These are phyloP conservation scores for Mycena galericulata DNA, from an alignment of 768 basidiomycete genomes.

Conservation along the genomic window DNA sequence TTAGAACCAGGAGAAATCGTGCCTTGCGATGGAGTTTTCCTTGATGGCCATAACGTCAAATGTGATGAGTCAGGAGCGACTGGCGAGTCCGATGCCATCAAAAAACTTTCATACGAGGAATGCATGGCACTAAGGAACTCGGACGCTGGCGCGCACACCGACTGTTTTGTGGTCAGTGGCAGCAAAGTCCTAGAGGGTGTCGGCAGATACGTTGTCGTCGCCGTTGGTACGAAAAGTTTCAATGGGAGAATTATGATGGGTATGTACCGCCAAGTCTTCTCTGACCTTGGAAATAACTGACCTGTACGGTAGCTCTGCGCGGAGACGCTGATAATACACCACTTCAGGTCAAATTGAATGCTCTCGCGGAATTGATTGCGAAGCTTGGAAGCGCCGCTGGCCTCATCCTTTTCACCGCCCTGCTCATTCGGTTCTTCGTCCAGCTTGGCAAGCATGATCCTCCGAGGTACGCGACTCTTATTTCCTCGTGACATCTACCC, in stretches of 20 bases:
- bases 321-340: constrained; percentile 92
- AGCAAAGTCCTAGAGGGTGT: constrained; percentile 96
- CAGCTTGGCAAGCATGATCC: constrained; percentile 77
- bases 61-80: constrained; percentile 98
- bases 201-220: constrained; percentile 91
- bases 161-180: constrained; percentile 94
- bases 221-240: constrained; percentile 93
- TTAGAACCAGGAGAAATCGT: constrained; percentile 96
- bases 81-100: constrained; percentile 96
- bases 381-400: constrained; percentile 90
- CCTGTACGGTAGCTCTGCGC: constrained; percentile 72
- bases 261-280: constrained; percentile 52
- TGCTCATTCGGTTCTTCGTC: constrained; percentile 97
- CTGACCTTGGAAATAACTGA: constrained; percentile 8
- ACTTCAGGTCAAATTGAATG: constrained; percentile 92
- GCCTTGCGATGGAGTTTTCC: constrained; percentile 95
- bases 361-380: constrained; percentile 95
- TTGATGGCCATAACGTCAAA: constrained; percentile 91
- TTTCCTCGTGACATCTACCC: background rate
- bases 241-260: constrained; percentile 99
- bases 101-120: constrained; percentile 84
- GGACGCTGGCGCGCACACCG: constrained; percentile 64
- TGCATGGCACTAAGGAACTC: constrained; percentile 66
- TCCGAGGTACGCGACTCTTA: constrained; percentile 54
- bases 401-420: constrained; percentile 79